Percentiles rank a stretch among this genome's conserved stretches.
phyloP scores from a whole-genome alignment of 192 early-diverging fungal species.

The Coemansia sp. region DNA sequence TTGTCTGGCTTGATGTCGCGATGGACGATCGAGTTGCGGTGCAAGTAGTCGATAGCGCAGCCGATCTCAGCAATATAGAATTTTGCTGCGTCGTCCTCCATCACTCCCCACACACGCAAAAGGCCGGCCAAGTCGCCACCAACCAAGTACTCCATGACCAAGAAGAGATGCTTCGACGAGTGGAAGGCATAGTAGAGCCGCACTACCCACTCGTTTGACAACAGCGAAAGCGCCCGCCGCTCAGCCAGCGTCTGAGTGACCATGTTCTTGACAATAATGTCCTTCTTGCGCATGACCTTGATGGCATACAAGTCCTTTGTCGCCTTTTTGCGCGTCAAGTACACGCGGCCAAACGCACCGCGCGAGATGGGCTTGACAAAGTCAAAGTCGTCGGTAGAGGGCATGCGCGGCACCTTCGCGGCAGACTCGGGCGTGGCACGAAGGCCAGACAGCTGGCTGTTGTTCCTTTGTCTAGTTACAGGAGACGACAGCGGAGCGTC shows the following conservation, averaged over 20 bases:
- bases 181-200: constrained; percentile 93
- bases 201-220: constrained; percentile 84
- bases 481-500: constrained; percentile 38
- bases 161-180: constrained; percentile 82
- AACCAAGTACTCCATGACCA: constrained; percentile 91
- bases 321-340: constrained; percentile 80
- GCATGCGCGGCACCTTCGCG: constrained; percentile 62
- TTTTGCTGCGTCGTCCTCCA: constrained; percentile 77
- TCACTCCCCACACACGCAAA: constrained; percentile 71
- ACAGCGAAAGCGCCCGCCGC: constrained; percentile 77
- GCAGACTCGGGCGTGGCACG: constrained; percentile 36
- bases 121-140: constrained; percentile 85
- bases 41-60: constrained; percentile 88
- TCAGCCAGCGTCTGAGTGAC: constrained; percentile 89
- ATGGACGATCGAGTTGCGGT: constrained; percentile 88
- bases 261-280: constrained; percentile 97
- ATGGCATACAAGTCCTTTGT: constrained; percentile 90
- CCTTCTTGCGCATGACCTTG: constrained; percentile 89
- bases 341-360: constrained; percentile 94
- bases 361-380: constrained; percentile 93
- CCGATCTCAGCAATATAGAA: constrained; percentile 93
- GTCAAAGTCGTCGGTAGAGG: constrained; percentile 90
- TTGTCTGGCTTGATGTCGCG: constrained; percentile 83
- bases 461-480: constrained; percentile 43
- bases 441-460: constrained; percentile 43